phyloP scores from a whole-genome alignment of 179 eudicot species.

The Drosera spatulata region DNA sequence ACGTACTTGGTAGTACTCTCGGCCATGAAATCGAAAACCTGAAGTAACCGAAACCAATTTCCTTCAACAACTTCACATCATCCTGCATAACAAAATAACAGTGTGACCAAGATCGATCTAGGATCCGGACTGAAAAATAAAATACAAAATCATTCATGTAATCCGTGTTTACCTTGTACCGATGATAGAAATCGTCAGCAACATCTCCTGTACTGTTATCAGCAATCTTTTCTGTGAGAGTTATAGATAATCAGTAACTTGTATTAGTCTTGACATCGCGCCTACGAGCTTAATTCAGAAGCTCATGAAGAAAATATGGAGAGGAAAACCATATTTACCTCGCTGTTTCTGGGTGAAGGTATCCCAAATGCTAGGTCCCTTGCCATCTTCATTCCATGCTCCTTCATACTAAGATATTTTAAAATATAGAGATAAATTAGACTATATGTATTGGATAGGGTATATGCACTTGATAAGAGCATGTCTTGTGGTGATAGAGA shows the following conservation, averaged over 20 bases:
- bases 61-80: background rate
- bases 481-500: too few species aligned
- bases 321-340: background rate
- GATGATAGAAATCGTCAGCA: background rate
- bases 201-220: background rate
- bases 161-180: background rate
- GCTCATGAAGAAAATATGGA: background rate
- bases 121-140: background rate
- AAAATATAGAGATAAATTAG: too few species aligned
- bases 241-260: background rate
- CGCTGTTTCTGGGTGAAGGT: background rate
- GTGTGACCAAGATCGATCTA: background rate
- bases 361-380: background rate
- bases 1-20: background rate
- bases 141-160: background rate
- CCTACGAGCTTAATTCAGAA: background rate
- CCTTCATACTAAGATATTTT: too few species aligned
- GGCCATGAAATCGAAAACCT: background rate
- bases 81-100: background rate
- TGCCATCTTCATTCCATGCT: background rate
- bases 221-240: background rate
- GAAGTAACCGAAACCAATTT: background rate
- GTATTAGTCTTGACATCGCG: background rate
- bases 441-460: too few species aligned
- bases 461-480: too few species aligned